phyloP scores from a whole-genome alignment of 306 rosid genomes.

The Cotoneaster glaucophyllus region DNA sequence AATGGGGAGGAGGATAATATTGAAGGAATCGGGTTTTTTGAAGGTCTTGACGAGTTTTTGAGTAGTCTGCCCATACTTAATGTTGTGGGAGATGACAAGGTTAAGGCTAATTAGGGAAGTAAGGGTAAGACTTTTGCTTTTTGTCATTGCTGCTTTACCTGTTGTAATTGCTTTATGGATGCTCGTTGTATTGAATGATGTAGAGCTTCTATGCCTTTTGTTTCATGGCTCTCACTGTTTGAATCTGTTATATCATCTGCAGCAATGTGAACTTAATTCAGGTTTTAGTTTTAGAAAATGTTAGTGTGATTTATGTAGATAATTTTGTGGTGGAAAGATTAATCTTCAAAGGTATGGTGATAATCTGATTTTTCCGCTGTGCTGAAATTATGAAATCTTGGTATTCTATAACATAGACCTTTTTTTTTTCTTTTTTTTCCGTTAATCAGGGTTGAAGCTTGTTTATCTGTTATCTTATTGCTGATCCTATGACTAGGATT shows the following conservation, averaged over 20 bases:
- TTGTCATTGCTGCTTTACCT: constrained; percentile 31
- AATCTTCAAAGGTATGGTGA: background rate
- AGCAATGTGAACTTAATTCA: constrained; percentile 10
- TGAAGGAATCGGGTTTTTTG: constrained; percentile 83
- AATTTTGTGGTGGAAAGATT: background rate
- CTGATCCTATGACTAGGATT: background rate
- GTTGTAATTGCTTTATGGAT: constrained; percentile 18
- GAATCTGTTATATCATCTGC: background rate
- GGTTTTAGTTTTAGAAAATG: constrained; percentile 3
- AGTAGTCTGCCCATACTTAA: constrained; percentile 85
- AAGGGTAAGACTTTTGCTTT: constrained; percentile 28
- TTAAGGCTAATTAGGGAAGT: constrained; percentile 56
- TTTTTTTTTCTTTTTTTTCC: too few relatives aligned
- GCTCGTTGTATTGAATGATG: constrained; percentile 1
- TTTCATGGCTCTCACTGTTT: constrained; percentile 8
- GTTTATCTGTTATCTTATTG: background rate
- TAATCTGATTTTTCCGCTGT: background rate
- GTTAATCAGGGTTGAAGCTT: background rate
- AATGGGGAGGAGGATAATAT: constrained; percentile 68
- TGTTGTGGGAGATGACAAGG: constrained; percentile 81
- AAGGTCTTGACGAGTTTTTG: constrained; percentile 93
- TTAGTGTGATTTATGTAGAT: constrained; percentile 1
- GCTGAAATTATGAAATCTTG: background rate
- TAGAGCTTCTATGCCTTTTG: constrained; percentile 23
- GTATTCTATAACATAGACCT: background rate